Conservation (phyloP, 2,329 filamentous ascomycete genomes). For the Cercospora berteroae region DNA sequence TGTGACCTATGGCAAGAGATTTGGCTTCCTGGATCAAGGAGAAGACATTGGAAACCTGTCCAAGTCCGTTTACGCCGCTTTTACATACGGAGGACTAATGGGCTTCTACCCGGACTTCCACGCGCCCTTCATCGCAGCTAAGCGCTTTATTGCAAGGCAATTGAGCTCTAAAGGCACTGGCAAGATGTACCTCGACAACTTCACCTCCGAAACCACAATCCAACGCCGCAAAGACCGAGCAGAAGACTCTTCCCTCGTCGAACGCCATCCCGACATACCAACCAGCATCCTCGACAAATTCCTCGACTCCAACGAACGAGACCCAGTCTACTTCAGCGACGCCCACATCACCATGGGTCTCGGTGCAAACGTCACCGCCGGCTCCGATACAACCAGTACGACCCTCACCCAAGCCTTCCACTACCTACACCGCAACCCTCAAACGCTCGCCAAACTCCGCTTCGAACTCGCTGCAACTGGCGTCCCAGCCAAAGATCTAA, state of each 20-base stretch:
- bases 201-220: constrained; percentile 10
- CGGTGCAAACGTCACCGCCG: constrained; percentile 25
- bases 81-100: constrained; percentile 11
- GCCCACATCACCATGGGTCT: constrained; percentile 39
- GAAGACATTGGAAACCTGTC: constrained; percentile 33
- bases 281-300: constrained; percentile 40
- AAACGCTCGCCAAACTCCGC: constrained; percentile 27
- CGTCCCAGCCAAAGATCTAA: background rate
- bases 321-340: constrained; percentile 40
- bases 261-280: background rate
- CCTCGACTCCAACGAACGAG: constrained; percentile 38
- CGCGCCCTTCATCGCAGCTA: background rate
- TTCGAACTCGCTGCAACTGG: constrained; percentile 9
- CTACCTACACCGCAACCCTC: constrained; percentile 32
- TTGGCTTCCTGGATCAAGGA: constrained; percentile 41
- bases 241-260: background rate
- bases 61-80: constrained; percentile 7
- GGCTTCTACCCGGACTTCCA: constrained; percentile 13
- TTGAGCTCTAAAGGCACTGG: constrained; percentile 9
- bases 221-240: constrained; percentile 12
- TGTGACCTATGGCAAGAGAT: constrained; percentile 37
- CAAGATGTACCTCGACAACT: constrained; percentile 19
- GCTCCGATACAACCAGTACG: constrained; percentile 39
- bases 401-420: constrained; percentile 37
- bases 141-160: background rate